phyloP scores from a whole-genome alignment of 1,139 yeast genomes.

The Saccharomyces hybrid region DNA sequence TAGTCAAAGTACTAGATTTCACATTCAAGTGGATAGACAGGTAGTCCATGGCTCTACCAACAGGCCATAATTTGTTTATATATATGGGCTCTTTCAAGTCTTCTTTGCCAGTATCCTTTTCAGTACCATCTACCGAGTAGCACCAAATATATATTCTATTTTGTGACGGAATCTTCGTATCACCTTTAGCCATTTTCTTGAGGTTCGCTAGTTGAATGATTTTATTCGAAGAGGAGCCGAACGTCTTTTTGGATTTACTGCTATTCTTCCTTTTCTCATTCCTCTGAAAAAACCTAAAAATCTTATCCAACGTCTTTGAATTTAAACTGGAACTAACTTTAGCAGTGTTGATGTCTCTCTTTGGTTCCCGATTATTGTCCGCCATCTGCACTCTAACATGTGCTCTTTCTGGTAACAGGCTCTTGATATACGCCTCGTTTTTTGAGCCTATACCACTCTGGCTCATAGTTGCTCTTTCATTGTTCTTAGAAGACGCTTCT shows the following conservation, averaged over 20 bases:
- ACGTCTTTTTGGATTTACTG: constrained; percentile 10
- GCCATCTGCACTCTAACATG: constrained; percentile 37
- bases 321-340: constrained; percentile 25
- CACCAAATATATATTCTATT: constrained; percentile 64
- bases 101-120: constrained; percentile 26
- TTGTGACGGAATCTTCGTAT: constrained; percentile 42
- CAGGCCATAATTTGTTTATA: constrained; percentile 46
- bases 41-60: constrained; percentile 71
- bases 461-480: constrained; percentile 17
- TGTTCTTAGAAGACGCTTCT: constrained; percentile 5
- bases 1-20: constrained; percentile 40
- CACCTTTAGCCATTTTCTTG: constrained; percentile 62
- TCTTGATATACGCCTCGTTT: constrained; percentile 28
- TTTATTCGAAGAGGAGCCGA: constrained; percentile 21
- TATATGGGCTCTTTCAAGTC: constrained; percentile 20
- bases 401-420: constrained; percentile 51
- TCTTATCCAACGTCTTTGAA: constrained; percentile 39
- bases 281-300: constrained; percentile 25
- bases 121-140: constrained; percentile 40
- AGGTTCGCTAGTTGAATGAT: constrained; percentile 38
- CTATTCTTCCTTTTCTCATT: constrained; percentile 1
- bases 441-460: constrained; percentile 8
- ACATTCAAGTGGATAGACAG: constrained; percentile 44
- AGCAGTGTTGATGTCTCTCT: background rate
- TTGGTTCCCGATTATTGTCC: constrained; percentile 8